Evolutionary conservation across 2,329 filamentous ascomycete genomes (phyloP).

Genomic region (Chaetomiaceae sp.): DNA sequence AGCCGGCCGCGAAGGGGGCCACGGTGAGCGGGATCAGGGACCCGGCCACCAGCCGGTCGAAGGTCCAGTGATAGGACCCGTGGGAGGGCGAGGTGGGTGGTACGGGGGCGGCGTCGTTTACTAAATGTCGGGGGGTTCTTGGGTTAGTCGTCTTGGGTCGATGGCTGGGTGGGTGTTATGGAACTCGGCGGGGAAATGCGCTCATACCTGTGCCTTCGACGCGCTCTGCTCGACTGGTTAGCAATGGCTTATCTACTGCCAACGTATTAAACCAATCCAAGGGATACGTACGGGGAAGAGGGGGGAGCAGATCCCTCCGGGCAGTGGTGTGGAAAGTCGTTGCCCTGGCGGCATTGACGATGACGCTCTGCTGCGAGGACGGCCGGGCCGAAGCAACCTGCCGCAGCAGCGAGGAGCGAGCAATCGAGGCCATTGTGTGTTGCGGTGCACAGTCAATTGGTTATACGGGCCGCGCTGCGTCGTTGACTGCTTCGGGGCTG

Average conservation of each 20-base stretch:
- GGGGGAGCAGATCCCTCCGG: conserved; percentile 71
- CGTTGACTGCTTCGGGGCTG: conserved; percentile 16
- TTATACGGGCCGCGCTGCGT: conserved; percentile 10
- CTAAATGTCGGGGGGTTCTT: conserved; percentile 38
- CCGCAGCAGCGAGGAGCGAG: conserved; percentile 52
- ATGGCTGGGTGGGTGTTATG: background rate
- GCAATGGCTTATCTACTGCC: conserved; percentile 37
- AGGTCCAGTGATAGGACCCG: conserved; percentile 98
- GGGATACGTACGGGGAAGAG: conserved; percentile 69
- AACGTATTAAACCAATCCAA: background rate
- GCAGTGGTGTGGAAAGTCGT: conserved; percentile 85
- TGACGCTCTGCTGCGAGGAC: conserved; percentile 30
- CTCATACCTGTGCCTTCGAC: conserved; percentile 69
- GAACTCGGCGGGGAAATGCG: conserved; percentile 3
- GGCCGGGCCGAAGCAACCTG: conserved; percentile 38
- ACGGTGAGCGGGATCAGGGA: conserved; percentile 82
- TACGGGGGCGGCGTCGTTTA: conserved; percentile 80
- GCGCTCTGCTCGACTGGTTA: conserved; percentile 49
- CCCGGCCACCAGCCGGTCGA: conserved; percentile 79
- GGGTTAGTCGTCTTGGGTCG: background rate
- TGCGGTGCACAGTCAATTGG: conserved; percentile 22
- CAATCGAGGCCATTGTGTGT: conserved; percentile 51
- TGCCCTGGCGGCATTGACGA: conserved; percentile 47
- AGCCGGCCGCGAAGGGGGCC: conserved; percentile 86
- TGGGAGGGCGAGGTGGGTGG: conserved; percentile 70